Base-by-base conservation (phyloP, 768 basidiomycete genomes). In the Plicaturopsis crispa region DNA sequence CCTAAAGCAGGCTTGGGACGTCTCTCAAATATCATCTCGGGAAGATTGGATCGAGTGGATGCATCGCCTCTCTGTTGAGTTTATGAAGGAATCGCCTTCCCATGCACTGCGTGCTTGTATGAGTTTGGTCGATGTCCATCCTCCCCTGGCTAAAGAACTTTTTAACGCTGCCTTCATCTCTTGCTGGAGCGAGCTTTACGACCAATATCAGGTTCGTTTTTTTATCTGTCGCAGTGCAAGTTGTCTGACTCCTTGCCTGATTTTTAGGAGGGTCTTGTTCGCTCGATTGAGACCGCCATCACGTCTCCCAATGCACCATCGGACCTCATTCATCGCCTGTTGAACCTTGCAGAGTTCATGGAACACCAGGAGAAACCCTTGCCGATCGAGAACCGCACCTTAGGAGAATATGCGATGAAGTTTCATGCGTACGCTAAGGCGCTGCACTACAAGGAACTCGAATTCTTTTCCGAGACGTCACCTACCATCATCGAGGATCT, bases 111-210 rank as follows among this genome's bases (percentile, higher is more conserved):
- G 96, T 31, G 92, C 96, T 1, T 97, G 94, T 52, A 90, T 91
- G 77, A 88, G 79, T 49, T 65, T 98, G 32, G 91, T 97, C 2
- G 89, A 96, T 53, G 79, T 85, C 6, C 88, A 97, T 57, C 75
- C 82, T 16, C 90, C 92, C 1, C 71, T 98, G 35, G 92, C 91
- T 0, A 84, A 85, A 51, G 94, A 98, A 52, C 65, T 99, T 8
- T 98, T 97, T 71, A 98, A 98, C 56, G 91, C 93, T 4, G 96
- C 96, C 0, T 99, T 99, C 61, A 73, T 98, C 13, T 97, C 93
- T 4, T 99, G 96, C 47, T 99, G 96, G 94, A 75, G 79, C 1
- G 91, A 96, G 49, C 65, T 99, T 5, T 98, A 92, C 51, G 93
- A 97, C 37, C 84, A 89, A 53, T 98, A 97, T 60, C 94, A 97